Percentiles rank a stretch among this genome's conserved stretches.
Evolutionary conservation across 805 yeast species (phyloP).

Genomic region (Candida sanyiensis): DNA sequence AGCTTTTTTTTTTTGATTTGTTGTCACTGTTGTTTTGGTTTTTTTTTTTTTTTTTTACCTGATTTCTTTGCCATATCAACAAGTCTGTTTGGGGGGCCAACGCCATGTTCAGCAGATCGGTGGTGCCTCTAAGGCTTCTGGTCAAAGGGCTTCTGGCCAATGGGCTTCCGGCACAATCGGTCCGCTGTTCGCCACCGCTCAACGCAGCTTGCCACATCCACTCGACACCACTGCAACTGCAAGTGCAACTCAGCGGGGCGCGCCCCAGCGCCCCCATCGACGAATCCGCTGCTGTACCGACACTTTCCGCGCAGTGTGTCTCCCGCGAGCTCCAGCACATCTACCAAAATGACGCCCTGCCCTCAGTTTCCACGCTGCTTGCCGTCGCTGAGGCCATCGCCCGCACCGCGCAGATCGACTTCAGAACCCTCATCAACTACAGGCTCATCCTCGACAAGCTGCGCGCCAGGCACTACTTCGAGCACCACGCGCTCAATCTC

Average conservation of each 20-base stretch:
- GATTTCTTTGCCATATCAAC: no score
- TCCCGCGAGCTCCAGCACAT: no score
- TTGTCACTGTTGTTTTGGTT: no score
- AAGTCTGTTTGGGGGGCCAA: no score
- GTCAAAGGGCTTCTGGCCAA: not conserved
- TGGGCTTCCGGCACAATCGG: not conserved
- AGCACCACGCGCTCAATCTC: not conserved
- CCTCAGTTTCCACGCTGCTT: conserved; percentile 1
- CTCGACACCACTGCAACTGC: no score
- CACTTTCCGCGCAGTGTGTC: not conserved
- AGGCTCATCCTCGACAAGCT: conserved; percentile 4
- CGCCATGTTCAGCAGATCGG: no score
- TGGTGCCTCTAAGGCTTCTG: no score
- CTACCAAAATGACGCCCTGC: not conserved
- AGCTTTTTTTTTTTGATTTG: not conserved
- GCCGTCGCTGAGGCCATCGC: conserved; percentile 2
- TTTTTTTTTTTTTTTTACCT: no score
- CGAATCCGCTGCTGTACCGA: not conserved
- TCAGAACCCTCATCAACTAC: conserved; percentile 11
- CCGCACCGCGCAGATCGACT: conserved; percentile 3
- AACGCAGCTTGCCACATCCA: no score
- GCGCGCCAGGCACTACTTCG: conserved; percentile 1
- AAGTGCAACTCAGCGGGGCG: no score
- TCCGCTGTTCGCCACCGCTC: not conserved
- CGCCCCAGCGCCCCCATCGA: no score